Base-by-base conservation (phyloP, 179 eudicot species). In the Amaranthus tricolor region DNA sequence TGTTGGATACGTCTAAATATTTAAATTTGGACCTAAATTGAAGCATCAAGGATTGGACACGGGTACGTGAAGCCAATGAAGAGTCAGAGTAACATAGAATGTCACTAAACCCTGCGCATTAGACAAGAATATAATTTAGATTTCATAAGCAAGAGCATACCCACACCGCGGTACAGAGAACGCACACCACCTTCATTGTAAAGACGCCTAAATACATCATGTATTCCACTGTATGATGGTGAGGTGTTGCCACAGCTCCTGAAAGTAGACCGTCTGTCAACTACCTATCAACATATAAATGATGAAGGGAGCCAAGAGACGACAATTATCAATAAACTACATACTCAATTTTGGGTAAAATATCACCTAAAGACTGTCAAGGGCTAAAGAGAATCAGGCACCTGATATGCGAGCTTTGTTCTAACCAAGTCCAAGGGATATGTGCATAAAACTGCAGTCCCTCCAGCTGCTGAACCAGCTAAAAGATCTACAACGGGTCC, bases 401-500 rank as follows among this genome's bases (percentile, higher is more conserved):
- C 99, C 90, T 93, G 99, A 78, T 91, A 95, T 53, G 99, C 98
- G 62, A 95, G 99, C 79, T 95, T 95, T 6, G 98, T 91, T 70
- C 99, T 88, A 59, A 89, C 97, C 91, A 95, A 93, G 84, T 95
- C 99, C 74, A 95, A 70, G 48, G 99, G 99, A 86, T 95, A 95
- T 53, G 98, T 93, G 86, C 93, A 93, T 75, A 95, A 78, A 73
- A 93, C 98, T 70, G 99, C 98, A 62, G 98, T 95, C 24, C 99
- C 99, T 60, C 99, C 99, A 76, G 98, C 87, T 52, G 92, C 94
- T 64, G 99, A 93, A 75, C 99, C 99, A 68, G 99, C 98, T 67
- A 93, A 78, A 81, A 95, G 97, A 83, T 95, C 98, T 24, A 95
- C 83, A 75, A 95, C 64, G 7, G 98, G 90, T 24, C 99, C 98